Conservation (phyloP, 805 yeast genomes). For the Candida peoriensis region DNA sequence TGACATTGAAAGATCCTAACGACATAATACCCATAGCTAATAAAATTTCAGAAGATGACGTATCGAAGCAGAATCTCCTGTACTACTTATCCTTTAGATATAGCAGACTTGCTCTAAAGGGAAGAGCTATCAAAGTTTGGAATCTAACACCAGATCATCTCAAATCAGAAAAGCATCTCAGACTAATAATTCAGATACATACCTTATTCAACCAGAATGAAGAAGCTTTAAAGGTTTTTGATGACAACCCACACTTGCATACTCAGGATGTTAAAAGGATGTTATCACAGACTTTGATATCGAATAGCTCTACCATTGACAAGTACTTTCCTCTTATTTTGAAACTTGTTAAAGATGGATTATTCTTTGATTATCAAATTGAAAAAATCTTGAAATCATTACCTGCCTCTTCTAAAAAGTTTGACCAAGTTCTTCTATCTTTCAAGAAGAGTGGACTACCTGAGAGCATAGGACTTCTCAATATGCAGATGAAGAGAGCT, state of each 20-base stretch:
- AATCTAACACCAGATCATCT: conserved; percentile 3
- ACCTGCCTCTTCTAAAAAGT: neutral
- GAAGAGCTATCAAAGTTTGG: conserved; percentile 4
- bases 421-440: neutral
- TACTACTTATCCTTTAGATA: neutral
- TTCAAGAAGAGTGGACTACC: neutral
- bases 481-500: conserved; percentile 3
- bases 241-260: neutral
- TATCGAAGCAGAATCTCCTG: conserved; percentile 2
- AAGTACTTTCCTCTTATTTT: neutral
- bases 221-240: neutral
- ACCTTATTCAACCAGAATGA: neutral
- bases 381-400: neutral
- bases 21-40: neutral
- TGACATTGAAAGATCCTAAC: neutral
- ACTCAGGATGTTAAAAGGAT: too few species aligned
- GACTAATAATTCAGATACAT: neutral
- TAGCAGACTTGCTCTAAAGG: neutral
- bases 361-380: neutral
- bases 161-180: neutral
- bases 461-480: conserved; percentile 3
- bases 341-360: neutral
- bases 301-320: too few species aligned
- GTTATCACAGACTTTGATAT: too few species aligned
- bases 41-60: neutral